Evolutionary conservation across 345 rosid genomes (phyloP).

Genomic region (Erucastrum elatum): DNA sequence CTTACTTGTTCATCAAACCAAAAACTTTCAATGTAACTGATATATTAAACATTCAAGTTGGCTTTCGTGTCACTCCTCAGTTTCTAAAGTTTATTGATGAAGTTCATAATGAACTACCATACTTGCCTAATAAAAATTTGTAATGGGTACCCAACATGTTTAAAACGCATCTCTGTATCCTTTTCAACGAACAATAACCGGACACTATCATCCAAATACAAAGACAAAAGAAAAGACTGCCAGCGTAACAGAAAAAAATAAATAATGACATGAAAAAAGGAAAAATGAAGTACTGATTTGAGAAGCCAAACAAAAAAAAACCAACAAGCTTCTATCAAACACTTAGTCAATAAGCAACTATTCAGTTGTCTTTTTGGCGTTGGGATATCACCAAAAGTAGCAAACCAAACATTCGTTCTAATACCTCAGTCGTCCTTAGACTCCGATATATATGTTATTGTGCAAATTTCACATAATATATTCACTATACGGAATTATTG

Average conservation of each 20-base stretch:
- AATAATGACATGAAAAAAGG: background rate
- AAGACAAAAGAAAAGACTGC: conserved; percentile 26
- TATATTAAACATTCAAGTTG: no score
- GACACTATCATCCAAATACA: conserved; percentile 29
- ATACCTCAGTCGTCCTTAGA: background rate
- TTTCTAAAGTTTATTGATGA: background rate
- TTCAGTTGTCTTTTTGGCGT: conserved; percentile 46
- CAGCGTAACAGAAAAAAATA: background rate
- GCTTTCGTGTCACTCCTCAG: no score
- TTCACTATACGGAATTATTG: background rate
- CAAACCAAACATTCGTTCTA: conserved; percentile 36
- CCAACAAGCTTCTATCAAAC: conserved; percentile 10
- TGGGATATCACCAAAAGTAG: conserved; percentile 51
- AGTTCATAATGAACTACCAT: background rate
- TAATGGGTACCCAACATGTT: background rate
- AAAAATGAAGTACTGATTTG: background rate
- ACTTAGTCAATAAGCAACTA: conserved; percentile 27
- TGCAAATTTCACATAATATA: background rate
- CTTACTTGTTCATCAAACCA: no score
- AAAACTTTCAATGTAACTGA: no score
- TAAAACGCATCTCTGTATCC: conserved; percentile 7
- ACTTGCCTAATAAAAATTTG: background rate
- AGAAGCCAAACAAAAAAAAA: background rate
- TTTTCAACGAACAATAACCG: conserved; percentile 24
- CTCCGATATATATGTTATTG: background rate